Evolutionary conservation across 2,329 filamentous ascomycete genomes (phyloP).

Genomic region (Epichloe coenophiala): DNA sequence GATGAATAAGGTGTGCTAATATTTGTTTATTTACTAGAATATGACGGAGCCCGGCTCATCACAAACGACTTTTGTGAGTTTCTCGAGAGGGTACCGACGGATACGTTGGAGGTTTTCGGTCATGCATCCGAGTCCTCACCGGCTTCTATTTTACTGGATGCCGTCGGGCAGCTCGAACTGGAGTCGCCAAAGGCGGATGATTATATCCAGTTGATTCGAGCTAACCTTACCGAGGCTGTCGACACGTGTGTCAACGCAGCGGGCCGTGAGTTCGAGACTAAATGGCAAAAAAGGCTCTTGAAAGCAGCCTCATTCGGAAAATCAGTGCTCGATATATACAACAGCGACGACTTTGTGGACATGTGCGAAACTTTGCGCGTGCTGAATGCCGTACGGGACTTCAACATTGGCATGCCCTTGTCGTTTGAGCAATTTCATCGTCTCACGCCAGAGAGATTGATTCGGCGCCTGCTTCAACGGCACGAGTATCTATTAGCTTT

Average conservation of each 20-base stretch:
- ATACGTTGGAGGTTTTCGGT: slow-evolving; percentile 79
- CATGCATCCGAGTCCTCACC: slow-evolving; percentile 79
- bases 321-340: slow-evolving; percentile 92
- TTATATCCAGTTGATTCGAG: slow-evolving; percentile 85
- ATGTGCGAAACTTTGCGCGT: slow-evolving; percentile 93
- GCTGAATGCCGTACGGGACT: slow-evolving; percentile 82
- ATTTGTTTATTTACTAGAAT: slow-evolving; percentile 26
- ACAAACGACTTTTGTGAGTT: slow-evolving; percentile 96
- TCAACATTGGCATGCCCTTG: slow-evolving; percentile 76
- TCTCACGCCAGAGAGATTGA: slow-evolving; percentile 77
- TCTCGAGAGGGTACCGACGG: slow-evolving; percentile 79
- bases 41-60: slow-evolving; percentile 78
- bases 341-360: slow-evolving; percentile 96
- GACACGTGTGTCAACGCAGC: slow-evolving; percentile 89
- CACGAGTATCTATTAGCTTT: slow-evolving; percentile 86
- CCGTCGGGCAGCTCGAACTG: slow-evolving; percentile 77
- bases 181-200: slow-evolving; percentile 96
- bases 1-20: background rate
- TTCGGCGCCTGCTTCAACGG: slow-evolving; percentile 73
- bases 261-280: slow-evolving; percentile 75
- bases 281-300: slow-evolving; percentile 93
- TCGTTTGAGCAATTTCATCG: slow-evolving; percentile 91
- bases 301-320: slow-evolving; percentile 96
- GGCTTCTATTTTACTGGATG: slow-evolving; percentile 85
- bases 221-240: slow-evolving; percentile 80